These are phyloP conservation scores for Aspergillus biplanus DNA, from an alignment of 495 filamentous ascomycete species.

Conservation along the genomic window DNA sequence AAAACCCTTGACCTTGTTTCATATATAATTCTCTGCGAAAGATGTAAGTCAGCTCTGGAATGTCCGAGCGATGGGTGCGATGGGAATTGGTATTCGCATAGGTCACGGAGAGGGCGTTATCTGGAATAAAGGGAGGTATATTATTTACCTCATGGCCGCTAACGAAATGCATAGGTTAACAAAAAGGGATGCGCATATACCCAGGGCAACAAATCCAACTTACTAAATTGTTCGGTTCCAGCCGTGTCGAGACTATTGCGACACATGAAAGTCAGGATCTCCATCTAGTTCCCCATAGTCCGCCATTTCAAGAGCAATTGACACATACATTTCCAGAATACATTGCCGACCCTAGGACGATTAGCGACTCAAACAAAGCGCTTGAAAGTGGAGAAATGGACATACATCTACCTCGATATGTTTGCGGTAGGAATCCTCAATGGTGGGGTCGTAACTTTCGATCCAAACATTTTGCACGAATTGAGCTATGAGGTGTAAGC, in stretches of 20 bases:
- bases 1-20: conserved; percentile 95
- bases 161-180: conserved; percentile 33
- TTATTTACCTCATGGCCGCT: conserved; percentile 72
- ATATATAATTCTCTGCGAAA: conserved; percentile 83
- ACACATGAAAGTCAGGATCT: conserved; percentile 14
- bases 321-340: conserved; percentile 88
- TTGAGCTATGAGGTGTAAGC: conserved; percentile 66
- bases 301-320: not conserved
- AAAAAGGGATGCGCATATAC: conserved; percentile 20
- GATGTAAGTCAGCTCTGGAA: conserved; percentile 22
- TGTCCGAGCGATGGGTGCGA: conserved; percentile 13
- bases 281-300: not conserved
- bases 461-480: conserved; percentile 99
- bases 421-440: conserved; percentile 97
- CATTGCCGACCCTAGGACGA: conserved; percentile 82
- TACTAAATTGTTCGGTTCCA: conserved; percentile 98
- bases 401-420: conserved; percentile 91
- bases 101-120: not conserved
- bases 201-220: conserved; percentile 40
- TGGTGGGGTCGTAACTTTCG: conserved; percentile 97
- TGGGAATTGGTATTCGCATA: conserved; percentile 7
- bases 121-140: conserved; percentile 7
- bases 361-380: conserved; percentile 27
- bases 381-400: conserved; percentile 34
- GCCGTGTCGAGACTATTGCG: conserved; percentile 83